These are phyloP conservation scores for Phylloporus rhodoxanthus DNA, from an alignment of 768 basidiomycete genomes.

Conservation along the genomic window DNA sequence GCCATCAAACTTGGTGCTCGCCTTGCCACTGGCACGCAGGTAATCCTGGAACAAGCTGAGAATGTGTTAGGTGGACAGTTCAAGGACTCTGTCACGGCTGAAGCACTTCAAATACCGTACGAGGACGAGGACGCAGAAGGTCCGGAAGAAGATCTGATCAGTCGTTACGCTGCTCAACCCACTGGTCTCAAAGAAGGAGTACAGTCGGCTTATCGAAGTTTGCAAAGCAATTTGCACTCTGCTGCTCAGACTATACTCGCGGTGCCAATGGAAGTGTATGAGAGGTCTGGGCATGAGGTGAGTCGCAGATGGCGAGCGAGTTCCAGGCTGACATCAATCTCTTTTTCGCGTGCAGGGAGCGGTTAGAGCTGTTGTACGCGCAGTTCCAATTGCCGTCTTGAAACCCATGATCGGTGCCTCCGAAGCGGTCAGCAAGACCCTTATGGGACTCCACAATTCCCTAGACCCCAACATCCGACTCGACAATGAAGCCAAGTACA, in stretches of 20 bases:
- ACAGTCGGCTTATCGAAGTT: slow-evolving; percentile 83
- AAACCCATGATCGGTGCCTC: slow-evolving; percentile 98
- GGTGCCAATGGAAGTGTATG: slow-evolving; percentile 98
- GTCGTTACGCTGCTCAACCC: slow-evolving; percentile 92
- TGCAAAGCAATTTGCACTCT: slow-evolving; percentile 80
- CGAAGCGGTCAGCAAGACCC: slow-evolving; percentile 92
- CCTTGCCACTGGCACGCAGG: slow-evolving; percentile 94
- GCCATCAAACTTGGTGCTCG: slow-evolving; percentile 91
- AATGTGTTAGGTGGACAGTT: slow-evolving; percentile 80
- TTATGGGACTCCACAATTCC: slow-evolving; percentile 89
- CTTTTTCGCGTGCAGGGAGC: slow-evolving; percentile 56
- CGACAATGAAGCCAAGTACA: slow-evolving; percentile 93
- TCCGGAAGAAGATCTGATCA: slow-evolving; percentile 57
- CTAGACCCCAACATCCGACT: slow-evolving; percentile 78
- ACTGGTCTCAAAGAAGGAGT: slow-evolving; percentile 78
- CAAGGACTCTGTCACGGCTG: slow-evolving; percentile 57
- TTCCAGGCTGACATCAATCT: neutral
- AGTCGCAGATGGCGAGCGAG: slow-evolving; percentile 15
- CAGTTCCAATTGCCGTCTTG: slow-evolving; percentile 94
- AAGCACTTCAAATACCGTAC: slow-evolving; percentile 50
- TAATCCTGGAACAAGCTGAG: slow-evolving; percentile 94
- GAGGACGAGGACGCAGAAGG: slow-evolving; percentile 25
- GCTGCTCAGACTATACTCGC: slow-evolving; percentile 98
- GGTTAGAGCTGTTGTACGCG: slow-evolving; percentile 89
- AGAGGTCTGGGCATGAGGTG: slow-evolving; percentile 87